Evolutionary conservation across 148 eudicot species (phyloP), one percentile per base, ranked within the genome.

Genomic region (Simmondsia chinensis): DNA sequence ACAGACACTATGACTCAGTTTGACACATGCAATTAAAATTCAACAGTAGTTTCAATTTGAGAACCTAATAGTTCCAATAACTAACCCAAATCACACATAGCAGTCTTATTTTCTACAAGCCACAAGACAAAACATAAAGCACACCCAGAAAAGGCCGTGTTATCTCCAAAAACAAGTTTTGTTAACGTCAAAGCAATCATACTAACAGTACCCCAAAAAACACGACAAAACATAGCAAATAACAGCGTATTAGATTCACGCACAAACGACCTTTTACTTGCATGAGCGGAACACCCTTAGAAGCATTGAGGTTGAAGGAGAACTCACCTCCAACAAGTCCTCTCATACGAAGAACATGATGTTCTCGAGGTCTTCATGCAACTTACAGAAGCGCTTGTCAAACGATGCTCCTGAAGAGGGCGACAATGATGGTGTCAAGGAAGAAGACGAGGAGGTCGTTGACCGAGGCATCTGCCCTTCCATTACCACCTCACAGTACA

Each of bases 211-310:
- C n/a, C n/a, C n/a, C n/a, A 0, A 3, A 8, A 5, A 38, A 26
- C 42, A 11, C 28, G n/a, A 50, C 20, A 11, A 35, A 21, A 26
- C 18, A 45, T 5, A 17, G 2, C n/a, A 15, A 9, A 16, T 45
- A 5, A 4, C 32, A 12, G 53, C 39, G 59, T 39, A 54, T 78
- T 78, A 78, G 80, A 77, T 74, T 71, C 85, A 71, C 77, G 69
- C 80, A 78, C 85, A 74, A 78, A 78, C 80, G 50, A 69, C 49
- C 55, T 42, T 15, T 43, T 41, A 7, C 32, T 22, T 22, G 30
- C 29, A 53, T 40, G 38, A 54, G 60, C 40, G 52, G 56, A 65
- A 66, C 67, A 69, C 61, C 44, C 48, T 58, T 45, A 29, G 10
- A 28, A 58, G 61, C 58, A 39, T 39, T 46, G 25, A 7, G 25